A percentile compares a stretch with the other conserved stretches of the same genome.
These are phyloP conservation scores for Colletotrichum tamarilloi DNA, from an alignment of 2,329 filamentous ascomycete species.

Conservation along the genomic window DNA sequence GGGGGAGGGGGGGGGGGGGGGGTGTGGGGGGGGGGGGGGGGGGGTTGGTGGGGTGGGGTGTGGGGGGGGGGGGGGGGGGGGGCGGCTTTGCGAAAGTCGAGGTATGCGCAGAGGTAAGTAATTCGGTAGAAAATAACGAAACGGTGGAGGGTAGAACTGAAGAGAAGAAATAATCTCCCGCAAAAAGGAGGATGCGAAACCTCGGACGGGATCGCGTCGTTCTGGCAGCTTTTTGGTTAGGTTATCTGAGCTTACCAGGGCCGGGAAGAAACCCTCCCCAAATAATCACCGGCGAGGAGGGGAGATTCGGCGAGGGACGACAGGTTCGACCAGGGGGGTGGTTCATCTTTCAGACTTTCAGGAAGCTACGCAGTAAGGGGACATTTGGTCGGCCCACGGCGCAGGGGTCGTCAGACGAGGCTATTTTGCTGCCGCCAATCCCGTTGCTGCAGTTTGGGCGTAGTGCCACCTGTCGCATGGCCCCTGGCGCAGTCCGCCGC, in stretches of 20 bases:
- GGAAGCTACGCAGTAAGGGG: background rate
- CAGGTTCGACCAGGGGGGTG: background rate
- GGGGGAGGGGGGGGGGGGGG: no score
- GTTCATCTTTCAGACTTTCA: no score
- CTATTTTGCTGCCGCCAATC: conserved; percentile 24
- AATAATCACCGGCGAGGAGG: background rate
- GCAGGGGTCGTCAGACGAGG: conserved; percentile 28
- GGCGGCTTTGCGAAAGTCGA: background rate
- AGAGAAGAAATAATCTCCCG: background rate
- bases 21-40: no score
- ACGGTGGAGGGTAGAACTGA: background rate
- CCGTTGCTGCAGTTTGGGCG: background rate
- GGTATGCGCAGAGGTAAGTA: background rate
- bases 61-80: no score
- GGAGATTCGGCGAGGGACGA: background rate
- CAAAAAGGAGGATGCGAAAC: background rate
- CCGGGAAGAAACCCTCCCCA: background rate
- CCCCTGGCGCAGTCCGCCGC: background rate
- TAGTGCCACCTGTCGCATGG: conserved; percentile 20
- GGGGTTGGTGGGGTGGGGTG: no score
- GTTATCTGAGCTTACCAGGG: background rate
- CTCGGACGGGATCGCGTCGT: conserved; percentile 3
- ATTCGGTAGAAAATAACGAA: no score
- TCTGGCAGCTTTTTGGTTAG: background rate
- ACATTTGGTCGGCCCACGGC: conserved; percentile 28